Percentiles rank a stretch among this genome's conserved stretches.
phyloP scores from a whole-genome alignment of 2,329 filamentous ascomycete species.

The Annulohypoxylon truncatum region DNA sequence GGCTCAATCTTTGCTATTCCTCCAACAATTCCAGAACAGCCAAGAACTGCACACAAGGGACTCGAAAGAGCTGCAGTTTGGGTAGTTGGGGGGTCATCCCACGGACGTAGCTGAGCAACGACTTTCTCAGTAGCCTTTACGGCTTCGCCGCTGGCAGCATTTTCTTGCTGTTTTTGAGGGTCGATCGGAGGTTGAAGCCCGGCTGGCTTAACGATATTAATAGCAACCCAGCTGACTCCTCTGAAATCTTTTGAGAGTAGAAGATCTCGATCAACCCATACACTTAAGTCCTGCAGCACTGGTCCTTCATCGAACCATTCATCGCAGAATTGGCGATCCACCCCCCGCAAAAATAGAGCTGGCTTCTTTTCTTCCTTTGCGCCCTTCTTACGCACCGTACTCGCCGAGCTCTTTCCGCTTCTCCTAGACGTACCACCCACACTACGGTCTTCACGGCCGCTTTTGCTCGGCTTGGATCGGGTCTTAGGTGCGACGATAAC shows the following conservation, averaged over 20 bases:
- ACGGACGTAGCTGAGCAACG: slow-evolving; percentile 78
- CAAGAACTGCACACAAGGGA: slow-evolving; percentile 78
- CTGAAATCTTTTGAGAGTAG: slow-evolving; percentile 77
- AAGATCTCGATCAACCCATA: slow-evolving; percentile 88
- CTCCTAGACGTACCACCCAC: slow-evolving; percentile 82
- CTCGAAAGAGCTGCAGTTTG: slow-evolving; percentile 84
- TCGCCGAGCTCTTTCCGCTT: slow-evolving; percentile 79
- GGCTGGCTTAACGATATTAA: slow-evolving; percentile 88
- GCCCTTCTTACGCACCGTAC: slow-evolving; percentile 70
- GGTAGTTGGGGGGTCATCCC: slow-evolving; percentile 88
- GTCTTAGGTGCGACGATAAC: slow-evolving; percentile 97
- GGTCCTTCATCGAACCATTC: slow-evolving; percentile 83
- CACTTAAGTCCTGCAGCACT: slow-evolving; percentile 69
- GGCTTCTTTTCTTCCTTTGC: slow-evolving; percentile 73
- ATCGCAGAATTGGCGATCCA: slow-evolving; percentile 75
- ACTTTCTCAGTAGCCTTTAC: slow-evolving; percentile 72
- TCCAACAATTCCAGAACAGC: slow-evolving; percentile 79
- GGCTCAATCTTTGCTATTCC: slow-evolving; percentile 89
- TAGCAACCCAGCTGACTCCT: slow-evolving; percentile 79
- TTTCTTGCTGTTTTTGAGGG: slow-evolving; percentile 75
- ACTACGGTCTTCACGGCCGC: slow-evolving; percentile 80
- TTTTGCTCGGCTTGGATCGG: slow-evolving; percentile 74
- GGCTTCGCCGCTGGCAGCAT: slow-evolving; percentile 66
- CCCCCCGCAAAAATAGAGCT: slow-evolving; percentile 80
- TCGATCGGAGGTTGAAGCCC: slow-evolving; percentile 78